Base-by-base conservation (phyloP, 2,329 filamentous ascomycete species). In the Mariannaea sp. region DNA sequence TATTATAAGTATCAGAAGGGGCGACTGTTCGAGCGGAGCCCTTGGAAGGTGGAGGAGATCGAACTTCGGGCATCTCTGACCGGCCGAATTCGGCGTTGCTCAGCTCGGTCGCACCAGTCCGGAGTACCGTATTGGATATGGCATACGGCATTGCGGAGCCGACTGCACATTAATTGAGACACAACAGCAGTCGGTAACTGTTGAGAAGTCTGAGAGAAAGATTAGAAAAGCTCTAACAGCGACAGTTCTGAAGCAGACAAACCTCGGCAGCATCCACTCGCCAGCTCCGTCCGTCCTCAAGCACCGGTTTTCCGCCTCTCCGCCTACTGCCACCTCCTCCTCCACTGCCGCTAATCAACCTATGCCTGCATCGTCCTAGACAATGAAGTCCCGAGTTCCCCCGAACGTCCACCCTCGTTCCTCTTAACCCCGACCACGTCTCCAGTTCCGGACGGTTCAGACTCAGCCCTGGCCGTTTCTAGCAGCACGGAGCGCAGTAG, bases 1-100 rank as follows among this genome's bases (percentile, higher is more conserved):
- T 52, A 65, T 68, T 68, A 68, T 68, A 68, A 68, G 65, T 65
- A 68, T 55, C 50, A 57, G 59, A 56, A 56, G 22, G 55, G 57
- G 55, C 53, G 58, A 51, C 60, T 62, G 53, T 47, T 47, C 30
- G 40, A 49, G 61, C 63, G 63, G 63, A 66, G 62, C 50, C 45
- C 49, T 53, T 61, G 52, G 54, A 51, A 41, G 42, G 55, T 53
- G 47, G 56, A 58, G 56, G 56, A 53, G 38, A 38, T 45, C 24
- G 38, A 42, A 32, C 36, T 56, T 58, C 50, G 52, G 59, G 57
- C 50, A 40, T 32, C 41, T 35, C 30, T 30, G 26, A 46, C 48
- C 56, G 57, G 53, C 55, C 61, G 62, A 65, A 48, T 55, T 65
- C 62, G 63, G 63, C 56, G 47, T 43, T 50, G 53, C 53, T 57